Base-by-base conservation (phyloP, 2,329 filamentous ascomycete species). In the Eutypella sp. region DNA sequence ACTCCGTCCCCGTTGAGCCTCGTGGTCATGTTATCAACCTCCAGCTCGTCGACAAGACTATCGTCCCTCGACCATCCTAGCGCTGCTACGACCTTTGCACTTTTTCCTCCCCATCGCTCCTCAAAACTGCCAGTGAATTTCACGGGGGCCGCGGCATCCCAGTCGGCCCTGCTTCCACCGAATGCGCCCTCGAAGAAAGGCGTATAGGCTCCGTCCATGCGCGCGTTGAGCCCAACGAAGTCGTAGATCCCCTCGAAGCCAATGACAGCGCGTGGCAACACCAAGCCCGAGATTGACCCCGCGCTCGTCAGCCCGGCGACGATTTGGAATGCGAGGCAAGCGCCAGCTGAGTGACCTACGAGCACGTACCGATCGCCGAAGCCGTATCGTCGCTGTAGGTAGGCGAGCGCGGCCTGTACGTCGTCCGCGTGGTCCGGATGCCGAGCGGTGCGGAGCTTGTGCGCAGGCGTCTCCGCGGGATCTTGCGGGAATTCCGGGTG, bases 181-280 rank as follows among this genome's bases (percentile, higher is more conserved):
- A 89, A 88, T 2, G 84, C 83, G 5, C 68, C 72, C 3, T 63
- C 56, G 18, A 85, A 68, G 49, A 89, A 82, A 3, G 71, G 70
- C 5, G 65, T 59, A 59, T 89, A 89, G 23, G 57, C 61, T 5
- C 67, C 68, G 16, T 58, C 60, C 29, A 75, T 68, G 7, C 73
- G 68, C 40, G 68, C 62, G 22, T 73, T 67, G 18, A 88, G 63
- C 0, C 72, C 72, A 7, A 70, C 70, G 9, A 89, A 63, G 57
- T 85, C 78, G 62, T 87, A 88, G 19, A 89, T 79, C 1, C 85
- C 85, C 45, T 78, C 77, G 18, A 86, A 64, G 27, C 81, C 76
- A 4, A 87, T 59, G n/a, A 87, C 64, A 4, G 74, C 77, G 3
- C 66, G 57, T 0, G 81, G 81, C 16, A 70, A 58, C 5, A 61